phyloP scores from a whole-genome alignment of 2,329 filamentous ascomycete genomes.

The Phaeosphaeriaceae sp. region DNA sequence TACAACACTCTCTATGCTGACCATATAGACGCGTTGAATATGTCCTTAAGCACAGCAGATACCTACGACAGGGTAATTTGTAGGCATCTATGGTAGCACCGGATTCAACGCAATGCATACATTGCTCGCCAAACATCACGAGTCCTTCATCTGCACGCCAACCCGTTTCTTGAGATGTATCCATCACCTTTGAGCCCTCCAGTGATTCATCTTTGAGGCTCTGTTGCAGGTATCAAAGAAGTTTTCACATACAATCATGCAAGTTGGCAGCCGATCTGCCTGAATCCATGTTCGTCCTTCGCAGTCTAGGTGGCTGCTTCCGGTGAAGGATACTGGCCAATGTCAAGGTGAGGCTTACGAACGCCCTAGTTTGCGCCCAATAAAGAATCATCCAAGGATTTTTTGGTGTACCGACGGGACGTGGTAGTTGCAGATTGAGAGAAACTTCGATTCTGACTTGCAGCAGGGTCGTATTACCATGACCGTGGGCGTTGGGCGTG shows the following conservation, averaged over 20 bases:
- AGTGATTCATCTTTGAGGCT: slow-evolving; percentile 25
- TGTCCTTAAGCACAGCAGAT: neutral
- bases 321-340: slow-evolving; percentile 28
- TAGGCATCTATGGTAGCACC: slow-evolving; percentile 8
- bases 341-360: slow-evolving; percentile 20
- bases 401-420: slow-evolving; percentile 6
- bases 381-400: slow-evolving; percentile 12
- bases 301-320: slow-evolving; percentile 26
- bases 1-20: neutral
- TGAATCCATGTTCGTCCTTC: slow-evolving; percentile 10
- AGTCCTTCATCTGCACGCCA: slow-evolving; percentile 19
- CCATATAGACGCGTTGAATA: too few species aligned
- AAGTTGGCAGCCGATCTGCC: slow-evolving; percentile 18
- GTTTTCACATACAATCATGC: slow-evolving; percentile 6
- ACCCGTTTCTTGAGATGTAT: slow-evolving; percentile 14
- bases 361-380: slow-evolving; percentile 17
- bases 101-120: slow-evolving; percentile 4
- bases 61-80: slow-evolving; percentile 8
- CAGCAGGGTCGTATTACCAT: slow-evolving; percentile 18
- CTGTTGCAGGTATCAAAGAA: slow-evolving; percentile 3
- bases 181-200: slow-evolving; percentile 12
- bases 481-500: slow-evolving; percentile 7
- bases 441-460: slow-evolving; percentile 16
- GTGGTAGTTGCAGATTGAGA: slow-evolving; percentile 5
- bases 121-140: slow-evolving; percentile 8